Evolutionary conservation across 768 basidiomycete genomes (phyloP).

Genomic region (Macrocybe gigantea): DNA sequence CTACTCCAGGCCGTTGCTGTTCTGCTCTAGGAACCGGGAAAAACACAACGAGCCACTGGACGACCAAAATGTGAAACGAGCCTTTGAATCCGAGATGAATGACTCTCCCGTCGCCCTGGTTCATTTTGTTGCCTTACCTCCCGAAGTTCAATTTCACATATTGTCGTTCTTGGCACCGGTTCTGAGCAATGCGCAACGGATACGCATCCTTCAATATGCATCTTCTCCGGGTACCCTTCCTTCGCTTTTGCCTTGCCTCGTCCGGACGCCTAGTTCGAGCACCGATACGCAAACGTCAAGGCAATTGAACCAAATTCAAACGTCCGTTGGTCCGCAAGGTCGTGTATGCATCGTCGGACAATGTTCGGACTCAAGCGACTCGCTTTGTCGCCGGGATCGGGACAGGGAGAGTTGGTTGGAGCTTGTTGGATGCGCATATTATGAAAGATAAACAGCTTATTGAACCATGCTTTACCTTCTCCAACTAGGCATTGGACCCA

Average conservation of each 20-base stretch:
- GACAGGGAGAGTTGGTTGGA: conserved; percentile 42
- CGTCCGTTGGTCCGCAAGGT: conserved; percentile 17
- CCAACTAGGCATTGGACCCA: no score
- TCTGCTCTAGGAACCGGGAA: conserved; percentile 11
- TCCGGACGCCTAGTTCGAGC: background rate
- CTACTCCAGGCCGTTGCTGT: conserved; percentile 43
- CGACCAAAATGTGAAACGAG: no score
- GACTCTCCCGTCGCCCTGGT: conserved; percentile 14
- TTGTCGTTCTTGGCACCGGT: conserved; percentile 52
- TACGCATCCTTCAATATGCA: conserved; percentile 48
- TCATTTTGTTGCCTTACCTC: conserved; percentile 37
- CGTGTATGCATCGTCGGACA: conserved; percentile 21
- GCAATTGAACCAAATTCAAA: conserved; percentile 29
- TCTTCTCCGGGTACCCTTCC: conserved; percentile 41
- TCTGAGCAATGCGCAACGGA: conserved; percentile 49
- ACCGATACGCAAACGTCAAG: conserved; percentile 15
- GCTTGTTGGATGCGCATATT: conserved; percentile 34
- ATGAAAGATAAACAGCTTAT: no score
- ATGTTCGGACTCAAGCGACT: conserved; percentile 32
- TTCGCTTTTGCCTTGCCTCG: conserved; percentile 15
- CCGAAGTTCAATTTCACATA: conserved; percentile 52
- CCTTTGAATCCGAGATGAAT: background rate
- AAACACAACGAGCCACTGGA: no score
- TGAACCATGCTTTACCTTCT: no score
- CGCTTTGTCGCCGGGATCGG: conserved; percentile 34